These are phyloP conservation scores for Endotrypanum monterogeii DNA, from an alignment of 208 protist species.

Conservation along the genomic window DNA sequence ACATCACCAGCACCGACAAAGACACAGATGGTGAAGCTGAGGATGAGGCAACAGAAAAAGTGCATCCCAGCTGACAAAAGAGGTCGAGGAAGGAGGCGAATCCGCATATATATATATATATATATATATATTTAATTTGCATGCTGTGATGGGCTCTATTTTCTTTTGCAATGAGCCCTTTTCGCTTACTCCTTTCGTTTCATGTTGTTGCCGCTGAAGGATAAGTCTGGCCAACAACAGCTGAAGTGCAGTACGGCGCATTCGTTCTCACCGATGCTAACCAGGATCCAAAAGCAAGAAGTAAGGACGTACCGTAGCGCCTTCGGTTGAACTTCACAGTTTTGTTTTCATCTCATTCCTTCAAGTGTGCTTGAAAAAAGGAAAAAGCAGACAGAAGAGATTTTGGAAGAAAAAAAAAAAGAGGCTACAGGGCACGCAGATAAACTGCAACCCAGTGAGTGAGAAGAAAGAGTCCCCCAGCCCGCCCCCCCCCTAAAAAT, in stretches of 20 bases:
- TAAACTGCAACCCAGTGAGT: background rate
- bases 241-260: too few species aligned
- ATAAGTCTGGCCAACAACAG: too few species aligned
- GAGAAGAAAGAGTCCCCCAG: background rate
- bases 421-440: background rate
- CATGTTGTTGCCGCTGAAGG: too few species aligned
- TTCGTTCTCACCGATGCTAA: background rate
- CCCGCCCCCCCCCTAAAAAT: too few species aligned
- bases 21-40: too few species aligned
- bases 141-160: too few species aligned
- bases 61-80: background rate
- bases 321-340: background rate
- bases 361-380: background rate
- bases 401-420: background rate
- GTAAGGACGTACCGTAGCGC: background rate
- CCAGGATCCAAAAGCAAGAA: background rate
- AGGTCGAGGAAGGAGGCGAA: too few species aligned
- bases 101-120: too few species aligned
- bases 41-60: too few species aligned
- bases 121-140: too few species aligned
- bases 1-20: background rate
- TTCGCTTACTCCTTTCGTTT: too few species aligned
- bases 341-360: background rate
- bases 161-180: too few species aligned
- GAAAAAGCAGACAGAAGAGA: background rate